Percentiles rank a stretch among this genome's conserved stretches.
phyloP scores from a whole-genome alignment of 371 early-diverging fungal species.

The Lichtheimia corymbifera region DNA sequence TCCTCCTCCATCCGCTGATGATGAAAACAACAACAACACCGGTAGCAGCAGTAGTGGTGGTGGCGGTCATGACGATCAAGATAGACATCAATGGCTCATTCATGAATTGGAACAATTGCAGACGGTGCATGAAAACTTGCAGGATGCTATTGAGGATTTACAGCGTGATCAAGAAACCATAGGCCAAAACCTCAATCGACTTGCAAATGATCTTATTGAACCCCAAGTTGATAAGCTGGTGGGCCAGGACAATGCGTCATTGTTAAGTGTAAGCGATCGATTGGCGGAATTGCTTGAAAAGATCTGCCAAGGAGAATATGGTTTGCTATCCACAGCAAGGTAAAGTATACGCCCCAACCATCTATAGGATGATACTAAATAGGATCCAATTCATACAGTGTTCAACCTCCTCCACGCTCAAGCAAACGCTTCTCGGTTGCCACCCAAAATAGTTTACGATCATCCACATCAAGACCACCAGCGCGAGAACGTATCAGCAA shows the following conservation, averaged over 20 bases:
- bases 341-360: background rate
- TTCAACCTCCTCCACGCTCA: background rate
- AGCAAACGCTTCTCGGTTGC: conserved; percentile 12
- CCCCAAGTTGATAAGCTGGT: conserved; percentile 46
- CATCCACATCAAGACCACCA: conserved; percentile 10
- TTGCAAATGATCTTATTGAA: conserved; percentile 31
- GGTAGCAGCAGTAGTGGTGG: background rate
- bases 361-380: background rate
- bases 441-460: conserved; percentile 1
- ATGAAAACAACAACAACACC: background rate
- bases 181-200: conserved; percentile 28
- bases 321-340: conserved; percentile 13
- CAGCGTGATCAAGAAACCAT: conserved; percentile 45
- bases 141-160: conserved; percentile 38
- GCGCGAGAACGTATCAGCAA: conserved; percentile 4
- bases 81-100: conserved; percentile 58
- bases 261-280: conserved; percentile 38
- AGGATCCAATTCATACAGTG: background rate
- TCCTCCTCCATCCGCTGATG: conserved; percentile 1
- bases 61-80: conserved; percentile 37
- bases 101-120: conserved; percentile 60
- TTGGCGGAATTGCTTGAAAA: conserved; percentile 41
- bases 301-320: conserved; percentile 35
- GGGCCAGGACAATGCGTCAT: conserved; percentile 31
- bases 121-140: conserved; percentile 43